Conservation (phyloP, 2,329 filamentous ascomycete species). For the Fusarium falciforme region DNA sequence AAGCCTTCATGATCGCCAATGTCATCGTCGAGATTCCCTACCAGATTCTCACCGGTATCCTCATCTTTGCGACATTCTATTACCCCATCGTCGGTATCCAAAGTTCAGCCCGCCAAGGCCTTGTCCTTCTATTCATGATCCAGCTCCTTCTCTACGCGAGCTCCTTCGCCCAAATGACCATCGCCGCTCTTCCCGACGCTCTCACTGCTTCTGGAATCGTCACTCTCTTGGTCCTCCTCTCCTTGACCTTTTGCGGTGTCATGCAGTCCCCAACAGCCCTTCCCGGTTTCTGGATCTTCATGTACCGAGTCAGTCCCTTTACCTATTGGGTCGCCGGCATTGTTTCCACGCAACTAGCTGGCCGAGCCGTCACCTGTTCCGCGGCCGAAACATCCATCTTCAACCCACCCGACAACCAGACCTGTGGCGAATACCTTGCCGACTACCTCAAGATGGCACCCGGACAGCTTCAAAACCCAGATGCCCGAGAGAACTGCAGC, state of each 20-base stretch:
- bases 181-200: conserved; percentile 75
- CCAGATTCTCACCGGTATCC: conserved; percentile 71
- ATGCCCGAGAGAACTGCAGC: conserved; percentile 5
- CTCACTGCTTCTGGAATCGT: conserved; percentile 68
- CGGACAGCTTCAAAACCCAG: conserved; percentile 26
- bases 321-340: conserved; percentile 74
- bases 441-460: conserved; percentile 57
- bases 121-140: conserved; percentile 74
- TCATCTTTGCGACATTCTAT: conserved; percentile 76
- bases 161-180: conserved; percentile 79
- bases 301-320: conserved; percentile 74
- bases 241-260: conserved; percentile 69
- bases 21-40: conserved; percentile 79
- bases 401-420: conserved; percentile 64
- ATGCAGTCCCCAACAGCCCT: conserved; percentile 64
- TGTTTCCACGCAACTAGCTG: conserved; percentile 19
- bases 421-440: conserved; percentile 62
- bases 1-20: conserved; percentile 77
- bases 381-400: conserved; percentile 70
- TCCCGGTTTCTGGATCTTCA: conserved; percentile 77
- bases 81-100: conserved; percentile 68
- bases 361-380: conserved; percentile 56
- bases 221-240: conserved; percentile 65
- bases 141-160: conserved; percentile 78
- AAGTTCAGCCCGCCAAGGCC: conserved; percentile 66